A percentile compares a stretch with the other conserved stretches of the same genome.
Evolutionary conservation across 1,284 basidiomycete genomes (phyloP).

Genomic region (Ceratobasidium sp.): DNA sequence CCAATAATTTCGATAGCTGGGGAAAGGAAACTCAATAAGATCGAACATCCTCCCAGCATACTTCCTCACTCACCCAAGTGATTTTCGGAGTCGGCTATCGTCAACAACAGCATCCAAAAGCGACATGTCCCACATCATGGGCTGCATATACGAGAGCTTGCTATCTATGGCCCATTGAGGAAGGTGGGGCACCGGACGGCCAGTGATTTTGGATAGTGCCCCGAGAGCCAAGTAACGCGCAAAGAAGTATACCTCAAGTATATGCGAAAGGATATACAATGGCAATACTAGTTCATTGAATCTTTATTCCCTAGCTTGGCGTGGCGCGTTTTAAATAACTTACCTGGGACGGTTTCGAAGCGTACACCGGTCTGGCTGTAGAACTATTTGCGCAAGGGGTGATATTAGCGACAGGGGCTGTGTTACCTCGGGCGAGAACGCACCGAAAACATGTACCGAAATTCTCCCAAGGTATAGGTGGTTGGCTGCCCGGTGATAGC

Average conservation of each 20-base stretch:
- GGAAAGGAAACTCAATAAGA: background rate
- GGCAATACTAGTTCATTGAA: background rate
- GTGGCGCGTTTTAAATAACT: no score
- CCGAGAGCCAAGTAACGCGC: background rate
- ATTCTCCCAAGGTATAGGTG: background rate
- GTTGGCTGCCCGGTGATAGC: conserved; percentile 7
- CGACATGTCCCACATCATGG: conserved; percentile 12
- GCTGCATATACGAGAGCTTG: background rate
- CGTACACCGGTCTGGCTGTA: background rate
- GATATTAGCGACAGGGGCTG: background rate
- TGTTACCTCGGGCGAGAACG: background rate
- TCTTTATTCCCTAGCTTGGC: no score
- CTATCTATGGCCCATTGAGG: conserved; percentile 20
- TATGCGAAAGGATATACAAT: conserved; percentile 9
- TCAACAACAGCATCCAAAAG: conserved; percentile 17
- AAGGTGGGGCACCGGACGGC: background rate
- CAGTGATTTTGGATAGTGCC: background rate
- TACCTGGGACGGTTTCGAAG: conserved; percentile 8
- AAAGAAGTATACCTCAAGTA: background rate
- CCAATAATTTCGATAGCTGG: conserved; percentile 12
- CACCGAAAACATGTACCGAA: background rate
- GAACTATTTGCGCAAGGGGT: background rate
- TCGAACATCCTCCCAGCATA: background rate
- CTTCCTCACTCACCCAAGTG: conserved; percentile 17
- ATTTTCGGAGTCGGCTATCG: conserved; percentile 11